phyloP scores from a whole-genome alignment of 192 early-diverging fungal species.

The Podila clonocystis region DNA sequence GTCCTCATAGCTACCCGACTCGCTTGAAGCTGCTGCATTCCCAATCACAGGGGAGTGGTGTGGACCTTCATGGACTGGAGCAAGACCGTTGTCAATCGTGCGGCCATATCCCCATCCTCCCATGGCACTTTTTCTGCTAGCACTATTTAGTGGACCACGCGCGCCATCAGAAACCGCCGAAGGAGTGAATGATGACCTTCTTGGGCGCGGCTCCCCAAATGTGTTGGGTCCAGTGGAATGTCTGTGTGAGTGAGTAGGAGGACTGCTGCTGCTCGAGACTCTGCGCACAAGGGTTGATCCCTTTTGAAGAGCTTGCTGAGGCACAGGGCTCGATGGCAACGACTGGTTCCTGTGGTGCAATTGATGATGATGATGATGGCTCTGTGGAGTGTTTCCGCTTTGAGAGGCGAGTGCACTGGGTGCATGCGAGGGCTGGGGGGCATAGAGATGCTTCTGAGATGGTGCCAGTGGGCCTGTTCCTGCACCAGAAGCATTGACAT shows the following conservation, averaged over 20 bases:
- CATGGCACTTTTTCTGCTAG: constrained; percentile 23
- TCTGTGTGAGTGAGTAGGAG: constrained; percentile 7
- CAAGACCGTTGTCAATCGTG: constrained; percentile 12
- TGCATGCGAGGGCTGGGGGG: constrained; percentile 39
- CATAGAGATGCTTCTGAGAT: constrained; percentile 32
- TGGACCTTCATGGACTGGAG: constrained; percentile 40
- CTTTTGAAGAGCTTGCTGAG: constrained; percentile 28
- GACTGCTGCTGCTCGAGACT: constrained; percentile 24
- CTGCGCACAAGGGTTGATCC: constrained; percentile 23
- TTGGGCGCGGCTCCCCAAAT: constrained; percentile 7
- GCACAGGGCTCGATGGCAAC: constrained; percentile 39
- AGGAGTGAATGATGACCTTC: constrained; percentile 18
- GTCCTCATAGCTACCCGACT: constrained; percentile 30
- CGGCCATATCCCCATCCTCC: constrained; percentile 37
- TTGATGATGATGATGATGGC: constrained; percentile 22
- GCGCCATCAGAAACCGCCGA: constrained; percentile 19
- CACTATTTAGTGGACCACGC: constrained; percentile 5
- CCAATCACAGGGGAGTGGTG: constrained; percentile 19
- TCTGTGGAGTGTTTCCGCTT: constrained; percentile 20
- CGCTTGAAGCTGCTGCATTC: constrained; percentile 10
- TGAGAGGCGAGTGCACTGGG: constrained; percentile 22
- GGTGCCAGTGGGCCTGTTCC: background rate
- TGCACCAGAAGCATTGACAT: constrained; percentile 1
- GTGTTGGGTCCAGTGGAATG: constrained; percentile 16
- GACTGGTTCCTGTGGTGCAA: constrained; percentile 40